Evolutionary conservation across 2,329 filamentous ascomycete genomes (phyloP).

Genomic region (Neofusicoccum ribis): DNA sequence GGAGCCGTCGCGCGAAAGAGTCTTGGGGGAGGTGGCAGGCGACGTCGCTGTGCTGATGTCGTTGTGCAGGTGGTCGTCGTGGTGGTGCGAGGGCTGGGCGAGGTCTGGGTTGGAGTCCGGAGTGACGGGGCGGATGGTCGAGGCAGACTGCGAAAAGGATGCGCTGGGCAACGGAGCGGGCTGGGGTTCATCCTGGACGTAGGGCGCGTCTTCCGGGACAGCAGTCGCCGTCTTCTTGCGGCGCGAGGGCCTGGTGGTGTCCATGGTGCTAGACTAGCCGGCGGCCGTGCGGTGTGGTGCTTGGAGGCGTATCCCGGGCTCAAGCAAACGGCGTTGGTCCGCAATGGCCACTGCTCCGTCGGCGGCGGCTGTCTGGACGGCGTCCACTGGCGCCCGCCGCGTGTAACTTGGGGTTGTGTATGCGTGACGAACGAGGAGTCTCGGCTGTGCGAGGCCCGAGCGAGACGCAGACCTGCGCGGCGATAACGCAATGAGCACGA

Average conservation of each 20-base stretch:
- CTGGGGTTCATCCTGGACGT: constrained; percentile 12
- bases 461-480: constrained; percentile 10
- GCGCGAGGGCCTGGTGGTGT: constrained; percentile 19
- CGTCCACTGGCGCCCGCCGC: constrained; percentile 15
- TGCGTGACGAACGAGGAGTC: constrained; percentile 6
- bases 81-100: constrained; percentile 30
- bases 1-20: constrained; percentile 11
- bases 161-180: constrained; percentile 8
- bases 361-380: not conserved
- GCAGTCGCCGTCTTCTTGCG: constrained; percentile 16
- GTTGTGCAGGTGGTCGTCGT: constrained; percentile 26
- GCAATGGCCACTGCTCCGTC: not conserved
- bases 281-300: constrained; percentile 11
- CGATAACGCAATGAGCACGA: constrained; percentile 16
- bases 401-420: constrained; percentile 20
- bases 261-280: constrained; percentile 18
- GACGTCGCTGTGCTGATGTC: constrained; percentile 20
- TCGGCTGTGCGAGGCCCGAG: constrained; percentile 19
- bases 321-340: constrained; percentile 1
- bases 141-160: constrained; percentile 27
- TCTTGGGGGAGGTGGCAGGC: constrained; percentile 19
- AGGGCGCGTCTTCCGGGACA: constrained; percentile 9
- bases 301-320: not conserved
- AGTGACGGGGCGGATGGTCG: constrained; percentile 65
- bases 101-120: constrained; percentile 52